Percentiles rank a stretch among this genome's conserved stretches.
Conservation (phyloP, 768 basidiomycete species). For the Mycena polygramma region DNA sequence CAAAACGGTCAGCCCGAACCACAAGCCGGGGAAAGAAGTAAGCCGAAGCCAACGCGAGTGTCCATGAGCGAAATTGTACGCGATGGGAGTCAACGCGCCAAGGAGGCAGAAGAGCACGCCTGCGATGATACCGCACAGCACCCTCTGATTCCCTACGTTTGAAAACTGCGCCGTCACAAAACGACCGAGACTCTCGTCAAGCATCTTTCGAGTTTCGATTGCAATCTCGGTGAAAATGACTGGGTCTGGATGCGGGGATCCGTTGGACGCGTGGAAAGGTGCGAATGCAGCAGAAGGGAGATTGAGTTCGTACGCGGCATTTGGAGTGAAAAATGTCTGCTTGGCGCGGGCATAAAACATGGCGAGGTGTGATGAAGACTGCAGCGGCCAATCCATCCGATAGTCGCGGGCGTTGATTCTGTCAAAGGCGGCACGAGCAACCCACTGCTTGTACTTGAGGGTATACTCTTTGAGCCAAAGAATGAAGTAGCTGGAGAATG, state of each 20-base stretch:
- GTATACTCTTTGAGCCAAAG: constrained; percentile 87
- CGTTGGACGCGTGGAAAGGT: constrained; percentile 63
- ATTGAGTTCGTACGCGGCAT: constrained; percentile 78
- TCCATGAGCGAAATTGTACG: constrained; percentile 59
- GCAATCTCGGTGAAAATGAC: constrained; percentile 72
- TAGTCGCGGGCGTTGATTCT: constrained; percentile 47
- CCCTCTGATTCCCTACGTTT: constrained; percentile 72
- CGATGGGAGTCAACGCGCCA: constrained; percentile 63
- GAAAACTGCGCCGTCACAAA: constrained; percentile 79
- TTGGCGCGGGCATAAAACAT: constrained; percentile 86
- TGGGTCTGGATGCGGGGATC: constrained; percentile 72
- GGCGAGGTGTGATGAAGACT: constrained; percentile 67
- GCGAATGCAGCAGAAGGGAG: constrained; percentile 76
- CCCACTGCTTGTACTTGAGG: constrained; percentile 59
- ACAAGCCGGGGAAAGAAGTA: constrained; percentile 68
- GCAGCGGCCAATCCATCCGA: constrained; percentile 54
- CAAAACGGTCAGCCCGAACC: constrained; percentile 75
- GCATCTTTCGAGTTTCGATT: constrained; percentile 67
- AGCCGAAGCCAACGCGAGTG: constrained; percentile 62
- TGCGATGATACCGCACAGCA: constrained; percentile 75
- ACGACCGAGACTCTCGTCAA: constrained; percentile 72
- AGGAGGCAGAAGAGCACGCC: constrained; percentile 65
- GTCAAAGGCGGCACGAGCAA: constrained; percentile 50
- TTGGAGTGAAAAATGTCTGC: constrained; percentile 84
- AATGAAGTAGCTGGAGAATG: constrained; percentile 72